Base-by-base conservation (phyloP, 1,139 yeast genomes). In the Kurtzmaniella quercitrusa region DNA sequence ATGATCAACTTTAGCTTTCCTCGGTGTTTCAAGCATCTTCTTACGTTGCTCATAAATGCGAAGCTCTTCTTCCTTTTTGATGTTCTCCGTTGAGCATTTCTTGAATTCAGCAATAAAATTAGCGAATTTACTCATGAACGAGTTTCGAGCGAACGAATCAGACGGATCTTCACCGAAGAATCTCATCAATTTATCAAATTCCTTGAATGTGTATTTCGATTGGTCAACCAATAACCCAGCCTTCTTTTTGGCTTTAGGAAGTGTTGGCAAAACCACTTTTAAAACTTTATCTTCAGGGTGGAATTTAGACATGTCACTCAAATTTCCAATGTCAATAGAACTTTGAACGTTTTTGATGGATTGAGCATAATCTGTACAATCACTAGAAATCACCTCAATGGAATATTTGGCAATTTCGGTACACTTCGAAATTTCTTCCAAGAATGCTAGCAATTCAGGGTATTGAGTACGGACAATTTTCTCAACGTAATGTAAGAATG, bases 401-500 rank as follows among this genome's bases (percentile, higher is more conserved):
- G 90, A 81, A 36, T 77, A 71, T 53, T 83, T 85, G 9, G 84
- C 70, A 21, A 84, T 86, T 37, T 73, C 79, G 14, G 73, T 54
- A 44, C 86, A 78, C 23, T 79, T 81, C 36, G 73, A 65, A 41
- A 85, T 61, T 46, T 86, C 94, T 21, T 75, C 72, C 43, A 84
- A 58, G 54, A 86, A 85, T 2, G 57, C 63, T 44, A 80, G 68
- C 42, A 81, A 70, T 33, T 82, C 83, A 1, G 94, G 91, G 56
- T 82, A 85, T 49, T 82, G 81, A 14, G 70, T 72, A 53, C 94
- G 66, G 16, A 85, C 68, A 42, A 85, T 77, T 53, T 81, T 85
- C 56, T 86, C 95, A 46, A 86, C 89, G 58, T 85, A 85, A 56
- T 86, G 91, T 52, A 86, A 70, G 55, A 86, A 86, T 0, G 93